Conservation (phyloP, 2,329 filamentous ascomycete genomes). For the Pseudogymnoascus sp. region DNA sequence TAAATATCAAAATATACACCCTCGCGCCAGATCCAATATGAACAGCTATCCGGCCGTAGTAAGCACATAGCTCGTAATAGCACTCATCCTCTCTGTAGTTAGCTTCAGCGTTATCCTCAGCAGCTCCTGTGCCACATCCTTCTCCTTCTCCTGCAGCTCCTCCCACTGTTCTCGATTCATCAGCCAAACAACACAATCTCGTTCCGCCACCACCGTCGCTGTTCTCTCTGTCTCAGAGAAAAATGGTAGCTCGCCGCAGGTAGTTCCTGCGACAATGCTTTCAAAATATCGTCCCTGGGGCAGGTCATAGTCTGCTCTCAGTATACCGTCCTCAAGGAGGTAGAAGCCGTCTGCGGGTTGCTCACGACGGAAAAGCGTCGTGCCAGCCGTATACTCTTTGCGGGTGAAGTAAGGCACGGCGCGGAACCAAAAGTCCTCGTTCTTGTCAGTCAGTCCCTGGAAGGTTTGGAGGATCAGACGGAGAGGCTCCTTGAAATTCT, state of each 20-base stretch:
- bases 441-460: conserved; percentile 73
- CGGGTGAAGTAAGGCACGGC: conserved; percentile 67
- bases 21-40: neutral
- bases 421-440: conserved; percentile 93
- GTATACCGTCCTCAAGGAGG: conserved; percentile 78
- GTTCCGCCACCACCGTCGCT: conserved; percentile 72
- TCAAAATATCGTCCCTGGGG: conserved; percentile 86
- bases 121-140: conserved; percentile 74
- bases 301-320: conserved; percentile 82
- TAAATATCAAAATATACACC: neutral
- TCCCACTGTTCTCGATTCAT: conserved; percentile 67
- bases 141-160: conserved; percentile 61
- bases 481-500: conserved; percentile 80
- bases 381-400: conserved; percentile 59
- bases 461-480: conserved; percentile 94
- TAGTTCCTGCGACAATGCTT: conserved; percentile 87
- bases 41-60: conserved; percentile 32
- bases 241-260: conserved; percentile 92
- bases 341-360: conserved; percentile 79
- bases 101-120: conserved; percentile 83
- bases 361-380: conserved; percentile 69
- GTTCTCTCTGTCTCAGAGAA: conserved; percentile 86
- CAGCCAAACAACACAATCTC: conserved; percentile 74
- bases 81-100: conserved; percentile 85
- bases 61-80: conserved; percentile 48